A percentile compares a stretch with the other conserved stretches of the same genome.
Evolutionary conservation across 108 stramenopile genomes (phyloP).

Genomic region (Phaeodactylum tricornutum): DNA sequence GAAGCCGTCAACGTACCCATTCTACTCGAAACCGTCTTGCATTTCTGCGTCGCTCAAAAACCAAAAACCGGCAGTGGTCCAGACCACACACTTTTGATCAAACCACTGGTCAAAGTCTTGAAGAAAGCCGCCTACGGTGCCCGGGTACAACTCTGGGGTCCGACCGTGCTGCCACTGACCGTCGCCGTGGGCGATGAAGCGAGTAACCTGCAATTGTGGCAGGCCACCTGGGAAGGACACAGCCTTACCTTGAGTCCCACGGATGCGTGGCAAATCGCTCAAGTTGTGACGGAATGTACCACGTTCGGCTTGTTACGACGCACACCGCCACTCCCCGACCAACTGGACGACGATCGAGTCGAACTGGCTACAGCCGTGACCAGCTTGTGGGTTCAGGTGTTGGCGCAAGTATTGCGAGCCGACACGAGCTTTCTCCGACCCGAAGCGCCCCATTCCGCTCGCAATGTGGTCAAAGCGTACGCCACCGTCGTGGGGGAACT

Average conservation of each 20-base stretch:
- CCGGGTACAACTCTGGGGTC: slow-evolving; percentile 38
- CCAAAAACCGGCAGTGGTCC: slow-evolving; percentile 8
- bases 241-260: slow-evolving; percentile 24
- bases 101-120: slow-evolving; percentile 47
- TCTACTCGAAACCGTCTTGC: slow-evolving; percentile 49
- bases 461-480: too few species aligned
- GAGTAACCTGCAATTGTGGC: slow-evolving; percentile 7
- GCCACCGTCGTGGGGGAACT: too few species aligned
- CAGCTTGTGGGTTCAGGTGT: background rate
- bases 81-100: slow-evolving; percentile 23
- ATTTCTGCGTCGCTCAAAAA: slow-evolving; percentile 4
- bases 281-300: slow-evolving; percentile 58
- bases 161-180: slow-evolving; percentile 61
- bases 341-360: background rate
- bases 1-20: slow-evolving; percentile 48
- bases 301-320: slow-evolving; percentile 42
- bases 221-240: slow-evolving; percentile 54
- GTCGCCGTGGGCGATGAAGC: slow-evolving; percentile 21
- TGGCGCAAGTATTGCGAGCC: background rate
- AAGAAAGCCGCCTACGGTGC: slow-evolving; percentile 63
- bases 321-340: slow-evolving; percentile 1
- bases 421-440: too few species aligned
- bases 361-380: background rate
- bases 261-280: slow-evolving; percentile 40
- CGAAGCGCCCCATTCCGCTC: too few species aligned